phyloP scores from a whole-genome alignment of 176 grass and related monocot species.

The Bolboschoenus planiculmis region DNA sequence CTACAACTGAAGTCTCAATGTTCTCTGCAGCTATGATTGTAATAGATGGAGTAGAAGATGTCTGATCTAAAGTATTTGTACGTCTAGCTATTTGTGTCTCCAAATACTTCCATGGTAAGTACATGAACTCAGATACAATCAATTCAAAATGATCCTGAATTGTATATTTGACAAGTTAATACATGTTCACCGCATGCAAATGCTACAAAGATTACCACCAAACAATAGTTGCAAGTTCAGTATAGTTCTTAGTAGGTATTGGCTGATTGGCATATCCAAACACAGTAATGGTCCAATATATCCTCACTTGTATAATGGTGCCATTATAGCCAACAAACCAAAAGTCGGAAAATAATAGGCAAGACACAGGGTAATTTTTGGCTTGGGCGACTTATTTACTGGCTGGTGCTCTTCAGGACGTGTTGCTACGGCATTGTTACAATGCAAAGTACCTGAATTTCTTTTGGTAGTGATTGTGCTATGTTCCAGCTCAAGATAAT shows the following conservation, averaged over 20 bases:
- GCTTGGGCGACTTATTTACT: background rate
- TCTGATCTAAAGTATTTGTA: conserved; percentile 49
- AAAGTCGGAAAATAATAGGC: background rate
- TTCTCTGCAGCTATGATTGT: conserved; percentile 74
- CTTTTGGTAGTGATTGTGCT: conserved; percentile 73
- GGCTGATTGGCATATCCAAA: background rate
- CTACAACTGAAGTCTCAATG: conserved; percentile 52
- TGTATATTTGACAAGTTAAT: conserved; percentile 1
- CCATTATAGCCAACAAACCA: background rate
- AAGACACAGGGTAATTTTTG: background rate
- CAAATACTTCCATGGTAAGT: conserved; percentile 88
- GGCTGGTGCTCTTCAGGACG: background rate
- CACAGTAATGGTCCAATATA: background rate
- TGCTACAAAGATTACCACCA: background rate
- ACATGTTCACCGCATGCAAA: background rate
- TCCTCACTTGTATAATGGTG: background rate
- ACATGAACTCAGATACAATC: conserved; percentile 82
- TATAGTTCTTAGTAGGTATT: background rate
- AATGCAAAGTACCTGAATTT: conserved; percentile 60
- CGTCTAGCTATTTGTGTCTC: conserved; percentile 56
- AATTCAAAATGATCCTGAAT: conserved; percentile 88
- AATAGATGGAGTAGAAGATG: conserved; percentile 81
- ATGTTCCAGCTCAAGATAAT: conserved; percentile 96
- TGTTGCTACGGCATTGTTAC: background rate
- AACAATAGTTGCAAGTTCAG: background rate